phyloP scores from a whole-genome alignment of 805 yeast genomes.

The Priceomyces carsonii region DNA sequence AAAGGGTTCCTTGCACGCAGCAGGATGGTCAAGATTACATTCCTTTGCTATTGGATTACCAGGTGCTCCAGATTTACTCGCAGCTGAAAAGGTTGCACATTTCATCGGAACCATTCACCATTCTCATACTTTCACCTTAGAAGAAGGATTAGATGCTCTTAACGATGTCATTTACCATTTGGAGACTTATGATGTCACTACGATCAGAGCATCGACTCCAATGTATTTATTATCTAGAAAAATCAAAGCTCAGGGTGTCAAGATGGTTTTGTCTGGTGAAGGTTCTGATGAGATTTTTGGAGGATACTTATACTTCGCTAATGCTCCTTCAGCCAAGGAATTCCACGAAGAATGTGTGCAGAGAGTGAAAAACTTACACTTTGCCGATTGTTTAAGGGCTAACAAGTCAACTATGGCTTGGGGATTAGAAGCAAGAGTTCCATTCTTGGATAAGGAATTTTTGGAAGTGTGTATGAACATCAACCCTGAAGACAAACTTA shows the following conservation, averaged over 20 bases:
- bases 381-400: constrained; percentile 97
- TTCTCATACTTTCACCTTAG: constrained; percentile 94
- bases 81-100: constrained; percentile 96
- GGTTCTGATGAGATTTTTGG: constrained; percentile 99
- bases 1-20: constrained; percentile 76
- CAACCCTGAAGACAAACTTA: constrained; percentile 89
- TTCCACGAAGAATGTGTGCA: constrained; percentile 95
- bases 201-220: constrained; percentile 98
- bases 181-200: constrained; percentile 98
- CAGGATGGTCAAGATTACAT: constrained; percentile 79
- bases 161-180: constrained; percentile 92
- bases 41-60: constrained; percentile 97
- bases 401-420: constrained; percentile 99
- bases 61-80: constrained; percentile 95
- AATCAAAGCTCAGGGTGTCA: constrained; percentile 99
- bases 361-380: constrained; percentile 96
- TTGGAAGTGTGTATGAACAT: constrained; percentile 92
- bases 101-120: constrained; percentile 96
- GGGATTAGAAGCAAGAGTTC: constrained; percentile 99
- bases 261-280: constrained; percentile 98
- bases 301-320: constrained; percentile 95
- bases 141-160: constrained; percentile 95
- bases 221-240: constrained; percentile 95
- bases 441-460: constrained; percentile 94
- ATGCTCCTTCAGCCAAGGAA: constrained; percentile 90